Evolutionary conservation across 148 eudicot species (phyloP), one percentile per base, ranked within the genome.

Genomic region (Amaranthus cruentus): DNA sequence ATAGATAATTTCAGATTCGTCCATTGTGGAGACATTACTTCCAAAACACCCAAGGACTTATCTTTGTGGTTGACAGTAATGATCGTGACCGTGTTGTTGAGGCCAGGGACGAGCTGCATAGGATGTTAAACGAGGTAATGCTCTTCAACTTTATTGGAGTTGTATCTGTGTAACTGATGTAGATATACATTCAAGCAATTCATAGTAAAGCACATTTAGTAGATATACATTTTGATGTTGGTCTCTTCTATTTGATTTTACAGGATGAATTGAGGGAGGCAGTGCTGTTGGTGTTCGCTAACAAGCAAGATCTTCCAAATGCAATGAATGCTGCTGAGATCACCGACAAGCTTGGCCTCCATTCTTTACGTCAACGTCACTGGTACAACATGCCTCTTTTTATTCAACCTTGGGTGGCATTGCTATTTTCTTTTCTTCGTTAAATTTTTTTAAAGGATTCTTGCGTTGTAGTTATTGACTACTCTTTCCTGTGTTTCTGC

Each of bases 11-110:
- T 69, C 81, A 79, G 81, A 79, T 79, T 52, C 81, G 81, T 74
- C 81, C 81, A 79, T 69, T 79, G 81, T 79, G 81, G 81, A 79
- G 81, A 69, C 81, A 79, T 74, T 79, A 79, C 74, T 79, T 79
- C 68, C 81, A 79, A 69, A 79, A 79, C 60, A 79, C 81, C 77
- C 81, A 79, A 69, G 81, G 81, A 48, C 81, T 79, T 68, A 79
- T 79, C 77, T 79, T 79, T 69, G 81, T 79, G 74, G 77, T 79
- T 62, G 81, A 79, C 77, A 79, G 81, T 60, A 79, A 79, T 28
- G 81, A 79, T 70, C 81, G 81, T 56, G 81, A 79, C 42, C 81
- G 81, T 74, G 76, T 79, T 78, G 81, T 78, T 67, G 81, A 78
- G 72, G 81, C 81, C 67, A 78, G 81, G 73, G 81, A 78, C 68